Evolutionary conservation across 306 rosid genomes (phyloP).

Genomic region (Gleditsia sinensis): DNA sequence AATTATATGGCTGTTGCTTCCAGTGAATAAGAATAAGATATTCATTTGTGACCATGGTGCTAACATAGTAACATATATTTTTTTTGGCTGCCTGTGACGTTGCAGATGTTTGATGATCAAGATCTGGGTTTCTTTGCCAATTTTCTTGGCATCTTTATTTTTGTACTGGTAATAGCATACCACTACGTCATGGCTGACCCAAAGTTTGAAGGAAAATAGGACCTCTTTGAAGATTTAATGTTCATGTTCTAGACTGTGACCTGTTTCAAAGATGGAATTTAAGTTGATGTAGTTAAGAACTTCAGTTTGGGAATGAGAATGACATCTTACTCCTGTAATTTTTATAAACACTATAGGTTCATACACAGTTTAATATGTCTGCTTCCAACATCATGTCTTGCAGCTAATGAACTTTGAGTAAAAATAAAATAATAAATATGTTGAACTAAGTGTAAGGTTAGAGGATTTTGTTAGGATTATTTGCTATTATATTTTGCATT

Average conservation of each 20-base stretch:
- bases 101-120: constrained; percentile 88
- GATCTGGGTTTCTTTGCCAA: constrained; percentile 91
- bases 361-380: neutral
- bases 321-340: constrained; percentile 25
- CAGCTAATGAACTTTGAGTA: neutral
- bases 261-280: constrained; percentile 30
- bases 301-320: constrained; percentile 34
- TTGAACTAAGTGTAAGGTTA: neutral
- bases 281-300: constrained; percentile 32
- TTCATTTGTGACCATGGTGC: neutral
- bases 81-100: constrained; percentile 28
- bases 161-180: constrained; percentile 80
- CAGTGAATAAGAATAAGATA: neutral
- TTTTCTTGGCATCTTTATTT: constrained; percentile 84
- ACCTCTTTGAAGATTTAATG: constrained; percentile 28
- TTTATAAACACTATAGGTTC: constrained; percentile 7
- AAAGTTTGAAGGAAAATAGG: constrained; percentile 74
- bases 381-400: constrained; percentile 23
- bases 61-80: constrained; percentile 21
- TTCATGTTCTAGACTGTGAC: constrained; percentile 41
- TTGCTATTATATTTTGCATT: neutral
- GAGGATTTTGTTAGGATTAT: constrained; percentile 24
- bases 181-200: constrained; percentile 93
- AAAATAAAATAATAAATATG: neutral
- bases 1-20: neutral